Evolutionary conservation across 129 eudicot species (phyloP), one percentile per base, ranked within the genome.

Genomic region (Ambrosia artemisiifolia): DNA sequence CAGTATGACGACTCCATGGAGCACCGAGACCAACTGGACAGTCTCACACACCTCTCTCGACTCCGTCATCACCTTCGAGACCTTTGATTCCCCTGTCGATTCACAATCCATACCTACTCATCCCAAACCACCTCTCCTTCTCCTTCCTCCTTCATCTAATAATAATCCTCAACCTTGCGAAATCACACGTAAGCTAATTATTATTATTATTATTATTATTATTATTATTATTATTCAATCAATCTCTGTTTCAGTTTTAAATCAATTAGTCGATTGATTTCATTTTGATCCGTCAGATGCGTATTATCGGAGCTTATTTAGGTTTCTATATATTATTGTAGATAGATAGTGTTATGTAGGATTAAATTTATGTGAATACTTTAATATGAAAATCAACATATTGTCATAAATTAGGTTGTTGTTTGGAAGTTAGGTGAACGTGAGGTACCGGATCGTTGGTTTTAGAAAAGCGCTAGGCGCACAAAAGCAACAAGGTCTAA

Each of bases 121-220:
- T 34, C 75, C 28, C 20, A 86, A 84, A 65, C 28, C 81, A 6
- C 86, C 90, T 38, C 89, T 91, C 34, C 65, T 86, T 17, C 85
- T 91, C 38, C 9, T 65, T 49, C 81, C 71, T 43, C 88, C 88
- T 44, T 51, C 79, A 4, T 20, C 77, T 11, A 59, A 78, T 11
- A 59, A 78, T 6, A 83, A 82, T 38, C 81, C 79, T n/a, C 60
- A 71, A 7, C 96, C 97, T 38, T 91, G 97, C 73, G 86, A 91
- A 82, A 88, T 91, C 79, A 88, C 67, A 69, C 72, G 97, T 91
- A 44, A 82, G 86, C 56, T 63, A 1, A 28, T 19, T 36, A 19
- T 59, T 40, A 24, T 24, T 24, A 24, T 24, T 24, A 24, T 24
- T 24, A 24, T 24, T 24, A 24, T 24, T 24, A 24, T 24, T 24